These are phyloP conservation scores for Thraustochytrium sp. DNA, from an alignment of 352 stramenopile genomes.

Conservation along the genomic window DNA sequence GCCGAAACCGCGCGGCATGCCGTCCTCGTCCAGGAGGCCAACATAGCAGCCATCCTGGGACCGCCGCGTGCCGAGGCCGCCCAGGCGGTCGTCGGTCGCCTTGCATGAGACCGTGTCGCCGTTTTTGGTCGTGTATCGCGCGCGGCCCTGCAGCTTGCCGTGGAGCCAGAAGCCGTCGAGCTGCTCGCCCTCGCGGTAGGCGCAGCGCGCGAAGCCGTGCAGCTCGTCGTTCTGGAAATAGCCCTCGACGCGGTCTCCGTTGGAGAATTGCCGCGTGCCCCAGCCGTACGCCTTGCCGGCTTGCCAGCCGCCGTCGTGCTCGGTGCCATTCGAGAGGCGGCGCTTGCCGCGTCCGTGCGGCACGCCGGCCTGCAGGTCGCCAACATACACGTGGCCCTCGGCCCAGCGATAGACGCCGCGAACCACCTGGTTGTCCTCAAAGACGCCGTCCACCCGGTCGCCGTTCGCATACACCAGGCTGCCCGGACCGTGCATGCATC, in stretches of 20 bases:
- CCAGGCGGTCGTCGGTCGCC: not conserved
- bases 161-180: constrained; percentile 5
- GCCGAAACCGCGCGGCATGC: not conserved
- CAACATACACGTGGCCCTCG: constrained; percentile 3
- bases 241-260: constrained; percentile 5
- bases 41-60: not conserved
- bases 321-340: not conserved
- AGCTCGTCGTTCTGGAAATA: constrained; percentile 10
- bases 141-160: not conserved
- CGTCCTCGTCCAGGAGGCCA: not conserved
- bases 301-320: not conserved
- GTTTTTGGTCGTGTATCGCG: not conserved
- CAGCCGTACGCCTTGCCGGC: constrained; percentile 1
- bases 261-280: not conserved
- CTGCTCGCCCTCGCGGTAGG: not conserved
- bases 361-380: not conserved
- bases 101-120: not conserved
- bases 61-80: not conserved
- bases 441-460: constrained; percentile 8
- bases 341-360: not conserved
- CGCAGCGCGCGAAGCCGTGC: not conserved
- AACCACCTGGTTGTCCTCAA: not conserved
- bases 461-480: not conserved
- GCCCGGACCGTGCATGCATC: not conserved
- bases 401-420: not conserved